Evolutionary conservation across 1,284 basidiomycete genomes (phyloP).

Genomic region (Fereydounia khargensis): DNA sequence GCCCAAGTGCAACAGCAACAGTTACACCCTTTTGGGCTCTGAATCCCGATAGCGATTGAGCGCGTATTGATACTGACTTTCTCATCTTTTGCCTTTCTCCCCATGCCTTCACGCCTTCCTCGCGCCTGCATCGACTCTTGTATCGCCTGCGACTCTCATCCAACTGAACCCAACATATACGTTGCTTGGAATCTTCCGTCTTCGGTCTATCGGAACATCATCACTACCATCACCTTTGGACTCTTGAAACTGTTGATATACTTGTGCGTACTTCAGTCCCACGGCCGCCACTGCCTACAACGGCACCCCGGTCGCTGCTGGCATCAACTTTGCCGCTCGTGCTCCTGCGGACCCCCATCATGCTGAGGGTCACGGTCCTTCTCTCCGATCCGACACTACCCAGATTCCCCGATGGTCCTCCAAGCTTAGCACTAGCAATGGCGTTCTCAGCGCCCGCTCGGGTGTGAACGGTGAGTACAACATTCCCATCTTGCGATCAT

Average conservation of each 20-base stretch:
- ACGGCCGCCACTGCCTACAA: conserved; percentile 36
- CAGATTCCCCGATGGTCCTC: conserved; percentile 38
- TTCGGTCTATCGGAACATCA: background rate
- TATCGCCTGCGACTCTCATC: too few relatives aligned
- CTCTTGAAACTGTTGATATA: too few relatives aligned
- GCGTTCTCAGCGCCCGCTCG: conserved; percentile 31
- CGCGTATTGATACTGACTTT: conserved; percentile 5
- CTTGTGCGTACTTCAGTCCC: conserved; percentile 29
- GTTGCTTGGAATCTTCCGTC: too few relatives aligned
- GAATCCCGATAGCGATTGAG: too few relatives aligned
- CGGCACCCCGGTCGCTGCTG: conserved; percentile 38
- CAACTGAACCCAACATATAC: too few relatives aligned
- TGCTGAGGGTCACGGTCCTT: conserved; percentile 36
- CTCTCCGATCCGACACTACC: conserved; percentile 34
- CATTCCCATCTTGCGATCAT: too few relatives aligned
- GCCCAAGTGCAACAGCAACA: too few relatives aligned
- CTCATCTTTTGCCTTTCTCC: background rate
- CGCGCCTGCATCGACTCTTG: too few relatives aligned
- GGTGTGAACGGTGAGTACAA: conserved; percentile 36
- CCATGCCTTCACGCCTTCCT: too few relatives aligned
- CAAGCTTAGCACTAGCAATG: conserved; percentile 31
- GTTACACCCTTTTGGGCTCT: too few relatives aligned
- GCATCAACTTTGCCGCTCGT: conserved; percentile 44
- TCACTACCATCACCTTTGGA: background rate
- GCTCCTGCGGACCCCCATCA: conserved; percentile 46